Evolutionary conservation across 2,329 filamentous ascomycete species (phyloP), one percentile per base, ranked within the genome.

Genomic region (Claviceps monticola): DNA sequence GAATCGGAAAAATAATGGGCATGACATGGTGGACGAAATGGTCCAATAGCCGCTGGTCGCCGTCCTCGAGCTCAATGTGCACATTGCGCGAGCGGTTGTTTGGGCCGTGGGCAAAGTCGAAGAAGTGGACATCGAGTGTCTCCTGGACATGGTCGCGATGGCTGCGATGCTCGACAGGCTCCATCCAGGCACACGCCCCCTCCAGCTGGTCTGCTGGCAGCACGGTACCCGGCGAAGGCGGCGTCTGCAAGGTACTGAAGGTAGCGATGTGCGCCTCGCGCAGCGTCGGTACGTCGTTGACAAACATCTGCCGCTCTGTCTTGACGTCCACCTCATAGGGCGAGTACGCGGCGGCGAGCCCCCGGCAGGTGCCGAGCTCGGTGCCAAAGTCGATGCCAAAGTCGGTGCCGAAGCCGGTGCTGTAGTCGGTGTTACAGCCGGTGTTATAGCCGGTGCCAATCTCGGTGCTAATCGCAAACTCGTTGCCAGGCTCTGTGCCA

Each of bases 251-350:
- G n/a, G 88, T 90, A 76, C 84, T 95, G 69, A 95, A 96, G 23
- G 89, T 95, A 0, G 90, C 94, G 39, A 89, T 83, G 36, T 88
- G 88, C 13, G 89, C 95, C 68, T 96, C 90, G 58, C 82, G 77
- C 54, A 91, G 75, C 14, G 89, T 86, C 4, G 88, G 88, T 52
- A 95, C 78, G 64, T 96, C 87, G 62, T 96, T 88, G 68, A 96
- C 83, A 67, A 87, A 95, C 74, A 94, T 89, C 60, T 96, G 88
- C 57, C 88, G 79, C 71, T 96, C 91, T 1, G 90, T 96, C 76
- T 91, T 95, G 72, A 97, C 86, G 66, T 96, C 91, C 55, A 96
- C 83, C 68, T 96, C 91, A 65, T 94, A 96, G 0, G 90, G 88
- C 19, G 84, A 79, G 66, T 78, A 85, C 57, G 78, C 71, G 56